phyloP scores from a whole-genome alignment of 1,139 yeast genomes.

The Geotrichum citri-aurantii region DNA sequence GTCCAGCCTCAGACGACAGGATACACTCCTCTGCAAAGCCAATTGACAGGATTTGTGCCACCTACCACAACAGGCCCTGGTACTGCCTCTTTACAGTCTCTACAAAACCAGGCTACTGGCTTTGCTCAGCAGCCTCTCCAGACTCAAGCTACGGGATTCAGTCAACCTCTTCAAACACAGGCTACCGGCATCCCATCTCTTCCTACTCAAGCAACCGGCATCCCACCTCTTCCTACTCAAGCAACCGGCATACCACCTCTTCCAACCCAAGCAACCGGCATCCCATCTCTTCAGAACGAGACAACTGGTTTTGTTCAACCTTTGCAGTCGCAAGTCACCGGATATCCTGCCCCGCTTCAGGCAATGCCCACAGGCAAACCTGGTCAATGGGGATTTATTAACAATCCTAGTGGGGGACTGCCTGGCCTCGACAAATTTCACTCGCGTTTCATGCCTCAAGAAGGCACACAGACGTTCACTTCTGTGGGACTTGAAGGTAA shows the following conservation, averaged over 20 bases:
- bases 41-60: slow-evolving; percentile 22
- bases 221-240: slow-evolving; percentile 23
- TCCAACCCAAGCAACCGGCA: slow-evolving; percentile 39
- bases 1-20: slow-evolving; percentile 42
- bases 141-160: slow-evolving; percentile 27
- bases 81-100: slow-evolving; percentile 32
- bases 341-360: slow-evolving; percentile 34
- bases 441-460: slow-evolving; percentile 65
- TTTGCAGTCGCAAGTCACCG: slow-evolving; percentile 39
- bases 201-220: slow-evolving; percentile 39
- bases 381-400: slow-evolving; percentile 79
- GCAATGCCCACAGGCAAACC: slow-evolving; percentile 61
- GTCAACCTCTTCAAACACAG: slow-evolving; percentile 2
- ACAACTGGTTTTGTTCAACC: slow-evolving; percentile 33
- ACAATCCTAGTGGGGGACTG: slow-evolving; percentile 65
- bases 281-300: slow-evolving; percentile 28
- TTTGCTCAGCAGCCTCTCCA: slow-evolving; percentile 19
- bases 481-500: slow-evolving; percentile 33
- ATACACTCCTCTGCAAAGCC: slow-evolving; percentile 23
- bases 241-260: slow-evolving; percentile 37
- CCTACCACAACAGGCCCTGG: slow-evolving; percentile 27
- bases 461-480: slow-evolving; percentile 41
- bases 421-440: slow-evolving; percentile 75
- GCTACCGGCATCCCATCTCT: too few species aligned
- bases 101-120: slow-evolving; percentile 40